Evolutionary conservation across 208 protist genomes (phyloP).

Genomic region (Ichthyophonus hoferi): DNA sequence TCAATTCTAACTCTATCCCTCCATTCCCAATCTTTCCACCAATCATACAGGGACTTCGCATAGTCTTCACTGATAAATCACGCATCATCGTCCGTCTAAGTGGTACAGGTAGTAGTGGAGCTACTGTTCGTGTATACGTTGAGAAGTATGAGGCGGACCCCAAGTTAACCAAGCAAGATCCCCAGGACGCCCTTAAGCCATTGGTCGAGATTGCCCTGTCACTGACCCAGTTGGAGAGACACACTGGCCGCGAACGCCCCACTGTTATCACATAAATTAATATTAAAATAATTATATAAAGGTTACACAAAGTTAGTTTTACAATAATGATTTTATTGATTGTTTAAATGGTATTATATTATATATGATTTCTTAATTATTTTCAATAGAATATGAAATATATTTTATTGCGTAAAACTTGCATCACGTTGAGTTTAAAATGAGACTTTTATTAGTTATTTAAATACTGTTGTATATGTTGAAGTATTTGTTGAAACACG

Average conservation of each 20-base stretch:
- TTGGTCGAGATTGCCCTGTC: slow-evolving; percentile 76
- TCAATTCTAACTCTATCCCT: no score
- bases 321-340: no score
- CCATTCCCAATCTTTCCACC: slow-evolving; percentile 84
- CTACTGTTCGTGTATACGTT: slow-evolving; percentile 13
- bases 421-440: no score
- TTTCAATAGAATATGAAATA: no score
- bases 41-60: slow-evolving; percentile 84
- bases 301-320: no score
- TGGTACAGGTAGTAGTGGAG: slow-evolving; percentile 7
- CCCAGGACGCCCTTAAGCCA: slow-evolving; percentile 63
- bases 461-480: no score
- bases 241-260: slow-evolving; percentile 81
- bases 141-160: slow-evolving; percentile 50
- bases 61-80: slow-evolving; percentile 86
- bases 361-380: no score
- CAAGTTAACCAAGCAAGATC: slow-evolving; percentile 87
- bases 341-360: no score
- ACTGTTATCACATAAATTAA: slow-evolving; percentile 87
- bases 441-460: no score
- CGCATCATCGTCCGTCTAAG: slow-evolving; percentile 82
- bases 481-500: no score
- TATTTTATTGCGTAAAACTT: no score
- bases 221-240: slow-evolving; percentile 71
- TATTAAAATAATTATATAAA: no score